Base-by-base conservation (phyloP, 805 yeast species). In the Kodamaea sagamina region DNA sequence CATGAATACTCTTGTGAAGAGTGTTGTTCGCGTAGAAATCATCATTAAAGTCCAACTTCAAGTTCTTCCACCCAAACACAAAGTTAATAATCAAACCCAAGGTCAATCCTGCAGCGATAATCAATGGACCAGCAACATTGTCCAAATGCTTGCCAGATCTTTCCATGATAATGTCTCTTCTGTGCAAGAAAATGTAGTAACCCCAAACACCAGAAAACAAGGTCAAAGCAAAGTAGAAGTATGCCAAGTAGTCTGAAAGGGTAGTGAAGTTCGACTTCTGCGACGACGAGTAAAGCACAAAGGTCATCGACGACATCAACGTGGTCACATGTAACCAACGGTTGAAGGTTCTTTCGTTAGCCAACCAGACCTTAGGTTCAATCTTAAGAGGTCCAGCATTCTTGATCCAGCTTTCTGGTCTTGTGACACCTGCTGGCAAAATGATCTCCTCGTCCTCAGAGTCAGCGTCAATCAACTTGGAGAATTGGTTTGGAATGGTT, bases 321-420 rank as follows among this genome's bases (percentile, higher is more conserved):
- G 95, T 81, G 10, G 95, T 86, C 16, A 92, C 92, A 50, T 85
- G 89, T 51, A 93, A 73, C 99, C 99, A 93, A 65, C 95, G 79
- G 72, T 88, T 84, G 70, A 90, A 92, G 3, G 99, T 93, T 64
- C 99, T 84, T 70, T 93, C 99, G 60, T 93, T 93, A 21, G 99
- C 99, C 50, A 93, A 75, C 97, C 98, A 93, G 10, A 93, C 99
- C 61, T 93, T 93, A 22, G 98, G 95, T 70, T 93, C 99, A 46
- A 93, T 90, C 65, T 86, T 89, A 43, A 89, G 79, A 1, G 97
- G 93, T 6, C 97, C 96, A 19, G 90, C 83, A 62, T 89, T 89
- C 58, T 90, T 86, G 54, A 92, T 75, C 66, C 86, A 79, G 24
- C 75, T 71, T 18, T 77, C 79, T 43, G 99, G 99, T 58, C 84